phyloP scores from a whole-genome alignment of 257 asterid genomes.

The Scutellaria galericulata region DNA sequence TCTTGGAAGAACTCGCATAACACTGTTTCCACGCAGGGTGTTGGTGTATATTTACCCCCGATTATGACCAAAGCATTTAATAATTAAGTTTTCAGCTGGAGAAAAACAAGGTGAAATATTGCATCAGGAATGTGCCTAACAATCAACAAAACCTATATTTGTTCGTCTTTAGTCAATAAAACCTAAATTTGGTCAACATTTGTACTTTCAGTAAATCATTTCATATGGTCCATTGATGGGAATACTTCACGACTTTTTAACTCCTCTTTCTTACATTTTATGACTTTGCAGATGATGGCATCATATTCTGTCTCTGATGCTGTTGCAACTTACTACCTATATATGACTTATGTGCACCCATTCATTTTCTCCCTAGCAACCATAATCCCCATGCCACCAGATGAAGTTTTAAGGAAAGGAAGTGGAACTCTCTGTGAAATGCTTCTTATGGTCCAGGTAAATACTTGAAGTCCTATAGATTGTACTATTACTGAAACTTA shows the following conservation, averaged over 20 bases:
- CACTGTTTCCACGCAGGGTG: constrained; percentile 17
- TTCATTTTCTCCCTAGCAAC: constrained; percentile 98
- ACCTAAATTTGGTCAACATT: constrained; percentile 8
- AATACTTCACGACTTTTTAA: constrained; percentile 23
- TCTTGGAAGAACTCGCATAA: constrained; percentile 25
- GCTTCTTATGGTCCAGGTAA: constrained; percentile 99
- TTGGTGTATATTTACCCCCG: constrained; percentile 20
- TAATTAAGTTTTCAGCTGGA: constrained; percentile 30
- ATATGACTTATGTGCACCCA: constrained; percentile 97
- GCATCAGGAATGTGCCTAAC: constrained; percentile 13
- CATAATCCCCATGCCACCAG: constrained; percentile 98
- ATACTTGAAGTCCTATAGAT: constrained; percentile 29
- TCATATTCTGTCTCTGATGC: constrained; percentile 99
- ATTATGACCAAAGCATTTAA: constrained; percentile 3
- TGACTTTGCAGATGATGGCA: constrained; percentile 94
- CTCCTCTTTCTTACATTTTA: constrained; percentile 25
- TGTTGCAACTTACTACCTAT: constrained; percentile 95
- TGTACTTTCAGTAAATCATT: constrained; percentile 26
- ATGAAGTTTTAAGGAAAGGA: constrained; percentile 97
- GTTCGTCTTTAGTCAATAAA: neutral
- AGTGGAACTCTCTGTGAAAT: constrained; percentile 99
- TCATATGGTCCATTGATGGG: constrained; percentile 16
- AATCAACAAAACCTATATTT: constrained; percentile 19
- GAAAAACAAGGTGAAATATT: constrained; percentile 20
- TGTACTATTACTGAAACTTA: constrained; percentile 22